A percentile compares a stretch with the other conserved stretches of the same genome.
Evolutionary conservation across 768 basidiomycete species (phyloP).

Genomic region (Galerina marginata): DNA sequence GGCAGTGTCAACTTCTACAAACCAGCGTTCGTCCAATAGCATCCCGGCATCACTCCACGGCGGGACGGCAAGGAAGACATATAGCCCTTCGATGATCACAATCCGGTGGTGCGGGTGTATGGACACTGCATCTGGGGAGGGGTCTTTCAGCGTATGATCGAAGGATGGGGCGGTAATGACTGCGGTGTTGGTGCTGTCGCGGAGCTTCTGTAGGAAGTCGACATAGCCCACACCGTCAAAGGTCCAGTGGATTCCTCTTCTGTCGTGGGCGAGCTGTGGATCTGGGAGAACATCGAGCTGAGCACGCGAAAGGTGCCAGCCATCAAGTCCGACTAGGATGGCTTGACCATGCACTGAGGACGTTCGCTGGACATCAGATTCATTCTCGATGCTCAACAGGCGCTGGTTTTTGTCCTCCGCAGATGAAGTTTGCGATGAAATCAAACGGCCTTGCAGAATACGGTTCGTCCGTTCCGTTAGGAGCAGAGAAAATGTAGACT

Average conservation of each 20-base stretch:
- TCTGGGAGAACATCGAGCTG: constrained; percentile 80
- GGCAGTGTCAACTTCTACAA: constrained; percentile 61
- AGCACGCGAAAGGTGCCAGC: constrained; percentile 87
- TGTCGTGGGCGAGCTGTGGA: constrained; percentile 76
- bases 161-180: constrained; percentile 79
- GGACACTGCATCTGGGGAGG: constrained; percentile 59
- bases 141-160: constrained; percentile 88
- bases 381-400: too few relatives aligned
- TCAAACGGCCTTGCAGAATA: constrained; percentile 30
- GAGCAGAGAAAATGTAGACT: constrained; percentile 74
- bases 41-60: constrained; percentile 74
- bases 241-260: constrained; percentile 90
- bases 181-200: constrained; percentile 28
- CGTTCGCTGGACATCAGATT: neutral
- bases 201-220: constrained; percentile 65
- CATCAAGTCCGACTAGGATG: constrained; percentile 82
- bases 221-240: constrained; percentile 82
- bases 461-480: constrained; percentile 60
- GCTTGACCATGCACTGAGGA: constrained; percentile 37
- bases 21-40: constrained; percentile 81
- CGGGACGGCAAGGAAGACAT: constrained; percentile 72
- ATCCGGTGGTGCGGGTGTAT: constrained; percentile 74
- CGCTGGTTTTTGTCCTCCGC: neutral
- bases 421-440: constrained; percentile 5
- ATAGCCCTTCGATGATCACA: constrained; percentile 90